Conservation (phyloP, 176 grass and related monocot species). For the Miscanthus lutarioriparius region DNA sequence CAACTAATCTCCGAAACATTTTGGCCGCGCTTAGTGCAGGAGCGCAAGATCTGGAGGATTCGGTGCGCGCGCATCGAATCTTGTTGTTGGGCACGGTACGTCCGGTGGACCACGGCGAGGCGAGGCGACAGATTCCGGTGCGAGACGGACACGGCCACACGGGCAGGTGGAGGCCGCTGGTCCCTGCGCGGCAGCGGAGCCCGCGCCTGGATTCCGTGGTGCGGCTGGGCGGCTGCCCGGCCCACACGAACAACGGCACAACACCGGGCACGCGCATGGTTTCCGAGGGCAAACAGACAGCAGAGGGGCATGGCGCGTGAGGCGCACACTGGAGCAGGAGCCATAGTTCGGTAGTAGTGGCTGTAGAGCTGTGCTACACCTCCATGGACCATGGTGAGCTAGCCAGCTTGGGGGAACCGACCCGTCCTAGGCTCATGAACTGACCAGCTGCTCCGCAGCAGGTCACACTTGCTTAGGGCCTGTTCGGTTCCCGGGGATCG, state of each 20-base stretch:
- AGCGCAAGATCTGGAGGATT: conserved; percentile 18
- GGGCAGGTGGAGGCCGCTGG: conserved; percentile 23
- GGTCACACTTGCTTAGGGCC: not conserved
- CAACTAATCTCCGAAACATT: not conserved
- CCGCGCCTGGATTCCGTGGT: conserved; percentile 16
- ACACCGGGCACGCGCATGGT: not conserved
- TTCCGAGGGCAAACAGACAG: not conserved
- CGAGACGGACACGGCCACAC: not conserved
- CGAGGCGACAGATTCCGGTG: conserved; percentile 1
- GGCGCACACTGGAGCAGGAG: not conserved
- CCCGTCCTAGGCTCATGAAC: conserved; percentile 16
- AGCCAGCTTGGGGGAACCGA: no score
- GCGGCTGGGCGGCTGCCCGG: not conserved
- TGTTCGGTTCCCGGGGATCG: no score
- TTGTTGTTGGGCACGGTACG: not conserved
- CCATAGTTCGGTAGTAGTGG: no score
- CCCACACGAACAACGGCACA: not conserved
- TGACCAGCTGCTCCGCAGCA: no score
- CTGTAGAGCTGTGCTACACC: no score
- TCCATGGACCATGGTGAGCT: no score
- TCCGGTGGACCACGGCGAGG: not conserved
- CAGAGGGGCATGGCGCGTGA: not conserved
- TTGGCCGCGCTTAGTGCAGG: not conserved
- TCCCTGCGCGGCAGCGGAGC: not conserved
- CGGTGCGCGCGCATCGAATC: not conserved